These are phyloP conservation scores for Penicillium sclerotigenum DNA, from an alignment of 2,329 filamentous ascomycete species.

Conservation along the genomic window DNA sequence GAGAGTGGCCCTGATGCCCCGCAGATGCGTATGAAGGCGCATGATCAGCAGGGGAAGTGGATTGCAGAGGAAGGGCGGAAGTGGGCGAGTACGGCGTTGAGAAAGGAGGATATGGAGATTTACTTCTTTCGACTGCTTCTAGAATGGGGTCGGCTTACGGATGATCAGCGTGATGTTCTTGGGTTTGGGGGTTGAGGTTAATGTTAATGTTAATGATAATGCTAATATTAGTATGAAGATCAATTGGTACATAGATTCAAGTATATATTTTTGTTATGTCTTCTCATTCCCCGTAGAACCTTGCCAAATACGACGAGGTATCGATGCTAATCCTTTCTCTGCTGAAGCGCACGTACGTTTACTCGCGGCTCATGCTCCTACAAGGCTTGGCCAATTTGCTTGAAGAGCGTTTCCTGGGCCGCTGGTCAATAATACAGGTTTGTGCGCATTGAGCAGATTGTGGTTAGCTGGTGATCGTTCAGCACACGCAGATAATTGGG, in stretches of 20 bases:
- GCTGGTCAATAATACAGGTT: no score
- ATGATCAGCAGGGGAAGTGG: slow-evolving; percentile 56
- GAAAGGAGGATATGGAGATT: slow-evolving; percentile 73
- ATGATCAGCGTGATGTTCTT: slow-evolving; percentile 56
- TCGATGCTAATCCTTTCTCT: no score
- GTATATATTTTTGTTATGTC: not conserved
- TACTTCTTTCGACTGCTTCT: slow-evolving; percentile 75
- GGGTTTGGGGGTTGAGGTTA: slow-evolving; percentile 32
- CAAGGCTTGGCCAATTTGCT: no score
- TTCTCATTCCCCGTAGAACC: no score
- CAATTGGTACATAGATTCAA: not conserved
- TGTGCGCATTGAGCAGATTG: not conserved
- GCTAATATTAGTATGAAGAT: not conserved
- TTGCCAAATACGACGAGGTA: no score
- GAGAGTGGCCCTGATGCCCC: slow-evolving; percentile 41
- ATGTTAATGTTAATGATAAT: slow-evolving; percentile 10
- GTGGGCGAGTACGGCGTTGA: slow-evolving; percentile 63
- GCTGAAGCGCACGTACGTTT: no score
- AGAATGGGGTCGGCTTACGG: slow-evolving; percentile 70
- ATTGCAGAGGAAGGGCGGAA: slow-evolving; percentile 64
- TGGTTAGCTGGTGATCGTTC: not conserved
- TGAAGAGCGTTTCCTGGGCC: no score
- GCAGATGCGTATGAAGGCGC: slow-evolving; percentile 49
- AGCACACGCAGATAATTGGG: not conserved
- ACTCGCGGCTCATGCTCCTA: no score